These are phyloP conservation scores for Trametes cubensis DNA, from an alignment of 768 basidiomycete genomes.

Conservation along the genomic window DNA sequence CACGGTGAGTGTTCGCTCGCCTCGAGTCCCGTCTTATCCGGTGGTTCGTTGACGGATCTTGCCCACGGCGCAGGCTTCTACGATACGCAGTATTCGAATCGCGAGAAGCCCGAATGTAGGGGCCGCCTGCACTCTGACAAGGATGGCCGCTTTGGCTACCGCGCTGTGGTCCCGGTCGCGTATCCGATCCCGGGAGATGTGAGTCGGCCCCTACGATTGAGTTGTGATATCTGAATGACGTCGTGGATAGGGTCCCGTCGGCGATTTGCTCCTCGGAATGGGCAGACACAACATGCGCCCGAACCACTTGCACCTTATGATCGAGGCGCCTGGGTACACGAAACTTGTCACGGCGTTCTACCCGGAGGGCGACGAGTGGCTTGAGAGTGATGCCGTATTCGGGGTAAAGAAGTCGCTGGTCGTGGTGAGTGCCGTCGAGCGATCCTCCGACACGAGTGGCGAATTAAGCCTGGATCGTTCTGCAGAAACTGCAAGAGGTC, in stretches of 20 bases:
- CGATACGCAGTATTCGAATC: constrained; percentile 55
- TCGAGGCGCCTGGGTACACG: constrained; percentile 72
- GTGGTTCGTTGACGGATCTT: constrained; percentile 19
- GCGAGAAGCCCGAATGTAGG: constrained; percentile 69
- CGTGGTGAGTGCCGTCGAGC: constrained; percentile 51
- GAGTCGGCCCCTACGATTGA: constrained; percentile 20
- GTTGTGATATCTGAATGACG: constrained; percentile 23
- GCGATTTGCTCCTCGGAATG: constrained; percentile 54
- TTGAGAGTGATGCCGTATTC: constrained; percentile 76
- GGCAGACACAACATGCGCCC: constrained; percentile 78
- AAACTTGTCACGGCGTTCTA: constrained; percentile 76
- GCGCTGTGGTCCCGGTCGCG: constrained; percentile 68
- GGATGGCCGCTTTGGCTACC: constrained; percentile 69
- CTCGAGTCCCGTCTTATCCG: background rate
- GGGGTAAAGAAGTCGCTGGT: constrained; percentile 81
- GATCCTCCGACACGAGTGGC: background rate
- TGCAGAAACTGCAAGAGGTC: constrained; percentile 55
- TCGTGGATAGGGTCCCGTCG: constrained; percentile 65
- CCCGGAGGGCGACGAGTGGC: constrained; percentile 66
- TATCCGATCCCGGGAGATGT: constrained; percentile 81
- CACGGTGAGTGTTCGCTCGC: constrained; percentile 43
- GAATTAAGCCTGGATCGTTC: background rate
- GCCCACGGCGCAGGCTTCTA: constrained; percentile 33
- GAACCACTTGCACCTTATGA: constrained; percentile 76
- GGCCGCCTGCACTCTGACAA: constrained; percentile 60